Evolutionary conservation across 2,329 filamentous ascomycete species (phyloP), one percentile per base, ranked within the genome.

Genomic region (Ophiostoma montium): DNA sequence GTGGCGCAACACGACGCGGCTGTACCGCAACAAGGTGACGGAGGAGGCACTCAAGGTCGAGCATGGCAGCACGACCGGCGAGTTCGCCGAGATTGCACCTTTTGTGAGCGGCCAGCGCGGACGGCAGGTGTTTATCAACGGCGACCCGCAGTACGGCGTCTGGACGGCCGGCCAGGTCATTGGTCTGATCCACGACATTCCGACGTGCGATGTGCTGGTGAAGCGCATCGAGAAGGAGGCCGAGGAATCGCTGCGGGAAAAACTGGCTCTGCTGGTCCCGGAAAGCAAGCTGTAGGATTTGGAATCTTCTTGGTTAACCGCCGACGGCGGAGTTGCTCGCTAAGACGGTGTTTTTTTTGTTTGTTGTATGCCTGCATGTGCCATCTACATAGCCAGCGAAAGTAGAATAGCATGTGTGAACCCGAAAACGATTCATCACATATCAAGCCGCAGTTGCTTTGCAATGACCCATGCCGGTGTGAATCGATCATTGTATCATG

Each of bases 151-250:
- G 60, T 86, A 78, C 62, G 92, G 92, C 49, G 89, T 89, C 35
- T 98, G 92, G 92, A 96, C 92, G 18, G 88, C 90, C 9, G 92
- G 92, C 11, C 90, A 95, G 64, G 90, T 96, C 57, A 95, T 98
- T 56, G 86, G 86, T 6, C 64, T 92, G 50, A 92, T 92, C 54
- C 79, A 90, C 57, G 86, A 92, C 58, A 85, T 89, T 49, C 84
- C 84, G 9, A 86, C 82, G 0, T 90, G 86, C 60, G 74, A 75
- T 43, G 79, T 68, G 1, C 68, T 92, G 23, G 67, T 88, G 10
- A 70, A 70, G 57, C 75, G 86, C 50, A 89, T 92, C 57, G 84
- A 89, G 69, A 80, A 71, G 62, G 86, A 90, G 63, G 85, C 85
- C 0, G 74, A 83, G 61, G 71, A 76, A 50, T 71, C 82, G 4